These are phyloP conservation scores for Telopea speciosissima DNA, from an alignment of 177 flowering plant species.

Conservation along the genomic window DNA sequence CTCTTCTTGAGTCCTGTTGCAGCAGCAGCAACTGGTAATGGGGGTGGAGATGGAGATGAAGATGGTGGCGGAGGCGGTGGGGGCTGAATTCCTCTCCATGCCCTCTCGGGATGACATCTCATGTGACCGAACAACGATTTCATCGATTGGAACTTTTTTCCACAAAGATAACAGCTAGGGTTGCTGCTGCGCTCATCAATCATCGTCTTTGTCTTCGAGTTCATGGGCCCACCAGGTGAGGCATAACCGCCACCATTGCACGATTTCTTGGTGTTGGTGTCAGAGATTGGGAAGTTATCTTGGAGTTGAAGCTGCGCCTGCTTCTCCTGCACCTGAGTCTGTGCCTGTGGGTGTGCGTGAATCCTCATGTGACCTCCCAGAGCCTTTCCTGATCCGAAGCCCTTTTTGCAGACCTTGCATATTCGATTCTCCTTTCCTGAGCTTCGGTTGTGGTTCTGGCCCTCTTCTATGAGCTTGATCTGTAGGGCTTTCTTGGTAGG, in stretches of 20 bases:
- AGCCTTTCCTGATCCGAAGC: slow-evolving; percentile 45
- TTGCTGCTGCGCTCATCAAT: not conserved
- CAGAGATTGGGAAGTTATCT: not conserved
- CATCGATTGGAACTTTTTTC: slow-evolving; percentile 40
- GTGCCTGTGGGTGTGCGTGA: slow-evolving; percentile 22
- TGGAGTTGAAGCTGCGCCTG: no score
- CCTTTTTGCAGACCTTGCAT: slow-evolving; percentile 32
- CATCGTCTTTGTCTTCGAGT: not conserved
- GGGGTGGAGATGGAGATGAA: not conserved
- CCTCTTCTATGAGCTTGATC: slow-evolving; percentile 10
- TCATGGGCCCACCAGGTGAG: not conserved
- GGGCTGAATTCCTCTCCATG: slow-evolving; percentile 60
- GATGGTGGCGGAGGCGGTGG: no score
- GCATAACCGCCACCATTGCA: not conserved
- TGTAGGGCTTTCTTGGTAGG: not conserved
- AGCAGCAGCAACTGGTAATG: no score
- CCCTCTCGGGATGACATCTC: slow-evolving; percentile 74
- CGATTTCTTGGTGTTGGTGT: no score
- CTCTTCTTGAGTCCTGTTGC: no score
- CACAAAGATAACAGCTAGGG: slow-evolving; percentile 33
- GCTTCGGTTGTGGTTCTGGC: not conserved
- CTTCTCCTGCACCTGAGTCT: not conserved
- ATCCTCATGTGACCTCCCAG: slow-evolving; percentile 58
- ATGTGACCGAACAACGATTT: slow-evolving; percentile 74
- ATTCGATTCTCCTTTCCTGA: slow-evolving; percentile 6